These are phyloP conservation scores for Mycena sp. DNA, from an alignment of 1,284 basidiomycete genomes.

Conservation along the genomic window DNA sequence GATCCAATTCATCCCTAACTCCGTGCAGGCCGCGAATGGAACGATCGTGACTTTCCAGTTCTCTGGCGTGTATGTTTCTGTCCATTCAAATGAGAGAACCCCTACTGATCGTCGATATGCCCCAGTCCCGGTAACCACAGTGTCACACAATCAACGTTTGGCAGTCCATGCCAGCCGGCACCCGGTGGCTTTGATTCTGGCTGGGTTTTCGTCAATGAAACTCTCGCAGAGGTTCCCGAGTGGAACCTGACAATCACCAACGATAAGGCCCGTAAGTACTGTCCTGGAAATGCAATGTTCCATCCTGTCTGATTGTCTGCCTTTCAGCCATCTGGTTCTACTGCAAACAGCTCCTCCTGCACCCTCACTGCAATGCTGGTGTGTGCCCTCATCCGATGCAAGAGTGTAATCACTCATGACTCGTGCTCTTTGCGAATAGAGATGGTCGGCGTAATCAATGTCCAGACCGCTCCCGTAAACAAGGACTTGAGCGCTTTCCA, in stretches of 20 bases:
- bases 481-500: not conserved
- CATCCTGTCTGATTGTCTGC: not conserved
- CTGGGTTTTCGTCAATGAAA: constrained; percentile 38
- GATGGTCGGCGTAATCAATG: constrained; percentile 9
- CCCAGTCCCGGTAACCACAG: constrained; percentile 45
- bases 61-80: constrained; percentile 47
- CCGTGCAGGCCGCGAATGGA: constrained; percentile 52
- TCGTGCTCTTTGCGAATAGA: not conserved
- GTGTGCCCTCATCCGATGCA: not conserved
- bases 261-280: constrained; percentile 2
- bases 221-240: not conserved
- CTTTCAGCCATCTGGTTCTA: constrained; percentile 50
- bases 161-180: constrained; percentile 47
- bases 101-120: not conserved
- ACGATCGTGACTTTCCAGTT: constrained; percentile 59
- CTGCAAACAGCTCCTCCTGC: constrained; percentile 44
- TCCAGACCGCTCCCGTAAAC: not conserved
- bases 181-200: constrained; percentile 47
- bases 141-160: constrained; percentile 55
- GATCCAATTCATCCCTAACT: constrained; percentile 55
- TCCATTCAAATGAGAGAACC: not conserved
- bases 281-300: not conserved
- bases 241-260: constrained; percentile 19
- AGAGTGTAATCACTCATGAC: too few relatives aligned
- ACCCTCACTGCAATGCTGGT: constrained; percentile 44